phyloP scores from a whole-genome alignment of 768 basidiomycete genomes.

The Astraeus odoratus region DNA sequence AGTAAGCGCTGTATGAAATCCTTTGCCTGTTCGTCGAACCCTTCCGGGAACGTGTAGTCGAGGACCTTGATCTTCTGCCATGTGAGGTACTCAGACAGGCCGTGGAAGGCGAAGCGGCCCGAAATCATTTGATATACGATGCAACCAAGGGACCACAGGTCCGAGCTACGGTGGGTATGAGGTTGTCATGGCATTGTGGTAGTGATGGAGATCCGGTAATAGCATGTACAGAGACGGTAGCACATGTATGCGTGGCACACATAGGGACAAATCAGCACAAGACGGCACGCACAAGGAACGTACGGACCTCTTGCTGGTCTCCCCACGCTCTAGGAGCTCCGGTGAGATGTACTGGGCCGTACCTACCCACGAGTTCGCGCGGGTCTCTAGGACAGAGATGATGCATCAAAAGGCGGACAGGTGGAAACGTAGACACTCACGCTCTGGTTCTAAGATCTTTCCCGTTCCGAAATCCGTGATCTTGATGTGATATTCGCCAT shows the following conservation, averaged over 20 bases:
- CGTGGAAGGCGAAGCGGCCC: conserved; percentile 88
- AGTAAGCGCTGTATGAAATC: conserved; percentile 75
- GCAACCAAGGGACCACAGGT: conserved; percentile 94
- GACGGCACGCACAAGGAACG: not conserved
- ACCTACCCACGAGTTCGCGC: conserved; percentile 75
- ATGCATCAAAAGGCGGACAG: conserved; percentile 17
- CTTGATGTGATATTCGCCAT: conserved; percentile 79
- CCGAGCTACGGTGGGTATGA: conserved; percentile 51
- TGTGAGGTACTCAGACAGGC: conserved; percentile 85
- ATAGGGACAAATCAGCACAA: too few species aligned
- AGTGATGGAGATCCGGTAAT: conserved; percentile 1
- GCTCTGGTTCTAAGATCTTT: conserved; percentile 54
- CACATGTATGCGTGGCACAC: too few species aligned
- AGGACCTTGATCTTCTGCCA: conserved; percentile 90
- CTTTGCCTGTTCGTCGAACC: conserved; percentile 74
- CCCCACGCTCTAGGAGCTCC: conserved; percentile 68
- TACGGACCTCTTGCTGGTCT: conserved; percentile 68
- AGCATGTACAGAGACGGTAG: too few species aligned
- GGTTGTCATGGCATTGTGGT: not conserved
- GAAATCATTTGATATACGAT: conserved; percentile 90
- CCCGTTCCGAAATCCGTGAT: conserved; percentile 98
- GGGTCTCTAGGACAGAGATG: conserved; percentile 32
- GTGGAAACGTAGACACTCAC: conserved; percentile 30
- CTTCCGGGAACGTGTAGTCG: conserved; percentile 82
- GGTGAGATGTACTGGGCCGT: conserved; percentile 89